Base-by-base conservation (phyloP, 768 basidiomycete genomes). In the Baorangia bicolor region DNA sequence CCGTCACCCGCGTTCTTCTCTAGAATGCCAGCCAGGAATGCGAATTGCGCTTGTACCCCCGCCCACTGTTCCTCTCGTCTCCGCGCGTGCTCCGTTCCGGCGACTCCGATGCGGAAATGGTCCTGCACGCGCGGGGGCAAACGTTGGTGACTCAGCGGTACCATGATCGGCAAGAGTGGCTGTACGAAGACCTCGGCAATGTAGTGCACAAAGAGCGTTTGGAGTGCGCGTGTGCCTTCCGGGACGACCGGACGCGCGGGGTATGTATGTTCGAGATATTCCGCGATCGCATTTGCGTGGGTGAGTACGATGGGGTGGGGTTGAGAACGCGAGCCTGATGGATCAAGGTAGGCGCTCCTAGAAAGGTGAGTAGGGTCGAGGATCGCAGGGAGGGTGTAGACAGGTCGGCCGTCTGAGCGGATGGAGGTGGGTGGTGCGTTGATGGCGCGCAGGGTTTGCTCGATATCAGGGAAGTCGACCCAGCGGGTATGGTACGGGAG, bases 221-320 rank as follows among this genome's bases (percentile, higher is more conserved):
- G 87, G 40, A 89, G 68, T 0, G 87, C 86, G 4, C 83, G 79
- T 0, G 87, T 80, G 16, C 86, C 88, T 25, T 85, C 84, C 0
- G 89, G 89, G 57, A 87, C 83, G 7, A 90, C 77, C 1, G 85
- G 84, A 5, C 87, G 83, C 0, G 85, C 85, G 23, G 88, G 87
- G 60, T 87, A 89, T 0, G 78, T 74, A 4, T 74, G 68, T 62
- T 91, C 89, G 35, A 90, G 81, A 65, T 90, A 89, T 60, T 89
- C 87, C 2, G 84, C 83, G 53, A 91, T 91, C 51, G 66, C 73
- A 63, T 82, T 81, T 18, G 80, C 73, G 52, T 86, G 82, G 18
- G 86, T 81, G 33, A 88, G 71, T 6, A 86, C 76, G 40, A 79
- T 65, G 5, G 85, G 86, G 0, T 68, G 59, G 12, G 64, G 68